Evolutionary conservation across 75 land plant species (phyloP).

Genomic region (Cunninghamia lanceolata): DNA sequence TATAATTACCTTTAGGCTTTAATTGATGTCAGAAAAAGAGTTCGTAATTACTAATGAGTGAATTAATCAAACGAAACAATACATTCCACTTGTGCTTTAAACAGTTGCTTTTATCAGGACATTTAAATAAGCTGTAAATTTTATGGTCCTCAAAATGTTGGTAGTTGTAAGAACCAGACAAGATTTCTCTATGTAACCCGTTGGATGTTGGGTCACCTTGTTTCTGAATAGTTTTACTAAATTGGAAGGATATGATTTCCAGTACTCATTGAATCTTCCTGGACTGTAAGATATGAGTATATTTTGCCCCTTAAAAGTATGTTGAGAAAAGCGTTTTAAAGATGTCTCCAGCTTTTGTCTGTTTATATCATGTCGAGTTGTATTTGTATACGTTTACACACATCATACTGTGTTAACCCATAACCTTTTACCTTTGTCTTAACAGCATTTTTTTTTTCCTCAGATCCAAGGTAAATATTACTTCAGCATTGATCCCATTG

Average conservation of each 20-base stretch:
- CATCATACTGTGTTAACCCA: background rate
- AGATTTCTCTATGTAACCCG: background rate
- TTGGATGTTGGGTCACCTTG: background rate
- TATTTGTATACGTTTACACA: background rate
- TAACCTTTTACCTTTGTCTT: background rate
- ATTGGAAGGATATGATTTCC: background rate
- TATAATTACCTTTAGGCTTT: background rate
- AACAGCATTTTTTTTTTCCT: background rate
- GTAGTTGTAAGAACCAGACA: background rate
- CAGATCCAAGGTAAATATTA: constrained; percentile 47
- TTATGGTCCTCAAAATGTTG: background rate
- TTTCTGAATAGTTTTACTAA: background rate
- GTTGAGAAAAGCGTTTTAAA: background rate
- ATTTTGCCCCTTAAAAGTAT: background rate
- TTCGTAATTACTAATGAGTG: background rate
- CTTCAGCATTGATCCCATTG: constrained; percentile 38
- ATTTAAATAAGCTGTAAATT: background rate
- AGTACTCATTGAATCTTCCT: background rate
- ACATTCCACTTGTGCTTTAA: background rate
- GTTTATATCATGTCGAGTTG: background rate
- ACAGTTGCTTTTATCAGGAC: background rate
- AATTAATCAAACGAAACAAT: background rate
- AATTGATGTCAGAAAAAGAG: background rate
- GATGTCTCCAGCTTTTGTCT: background rate
- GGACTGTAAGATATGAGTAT: background rate